Evolutionary conservation across 352 stramenopile genomes (phyloP).

Genomic region (Phytopythium kandeliae): DNA sequence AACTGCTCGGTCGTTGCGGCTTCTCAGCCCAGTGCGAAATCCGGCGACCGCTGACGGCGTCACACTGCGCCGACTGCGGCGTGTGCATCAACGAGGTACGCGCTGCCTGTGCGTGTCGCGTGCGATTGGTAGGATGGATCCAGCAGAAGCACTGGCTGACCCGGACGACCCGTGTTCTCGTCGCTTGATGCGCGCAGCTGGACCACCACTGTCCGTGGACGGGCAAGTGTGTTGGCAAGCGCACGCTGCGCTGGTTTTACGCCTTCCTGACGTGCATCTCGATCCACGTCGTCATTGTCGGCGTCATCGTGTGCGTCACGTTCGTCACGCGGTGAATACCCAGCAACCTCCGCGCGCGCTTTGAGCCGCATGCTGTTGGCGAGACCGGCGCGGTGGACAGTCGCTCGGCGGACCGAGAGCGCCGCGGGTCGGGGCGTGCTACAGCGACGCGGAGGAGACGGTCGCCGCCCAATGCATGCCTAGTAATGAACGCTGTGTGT

Average conservation of each 20-base stretch:
- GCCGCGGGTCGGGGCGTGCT: too few relatives aligned
- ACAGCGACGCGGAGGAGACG: too few relatives aligned
- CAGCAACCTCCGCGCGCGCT: too few relatives aligned
- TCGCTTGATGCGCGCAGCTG: slow-evolving; percentile 40
- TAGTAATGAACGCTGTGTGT: too few relatives aligned
- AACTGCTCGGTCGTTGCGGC: too few relatives aligned
- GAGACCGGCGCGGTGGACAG: too few relatives aligned
- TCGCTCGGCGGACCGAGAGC: too few relatives aligned
- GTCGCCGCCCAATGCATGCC: too few relatives aligned
- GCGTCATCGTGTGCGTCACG: slow-evolving; percentile 28
- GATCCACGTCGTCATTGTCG: slow-evolving; percentile 57
- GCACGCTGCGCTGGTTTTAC: slow-evolving; percentile 81
- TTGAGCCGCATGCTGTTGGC: too few relatives aligned
- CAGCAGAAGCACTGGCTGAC: too few relatives aligned
- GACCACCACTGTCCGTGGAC: slow-evolving; percentile 93
- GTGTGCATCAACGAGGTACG: slow-evolving; percentile 62
- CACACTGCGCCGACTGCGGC: slow-evolving; percentile 76
- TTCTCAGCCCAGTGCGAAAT: slow-evolving; percentile 70
- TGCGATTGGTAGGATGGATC: too few relatives aligned
- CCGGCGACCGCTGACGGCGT: slow-evolving; percentile 54
- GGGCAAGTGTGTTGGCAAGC: slow-evolving; percentile 85
- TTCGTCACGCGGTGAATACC: slow-evolving; percentile 17
- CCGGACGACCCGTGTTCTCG: too few relatives aligned
- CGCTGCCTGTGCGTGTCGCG: slow-evolving; percentile 3
- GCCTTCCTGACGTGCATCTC: slow-evolving; percentile 65